A percentile compares a stretch with the other conserved stretches of the same genome.
Evolutionary conservation across 2,329 filamentous ascomycete genomes (phyloP).

Genomic region (Aspergillus awamori): DNA sequence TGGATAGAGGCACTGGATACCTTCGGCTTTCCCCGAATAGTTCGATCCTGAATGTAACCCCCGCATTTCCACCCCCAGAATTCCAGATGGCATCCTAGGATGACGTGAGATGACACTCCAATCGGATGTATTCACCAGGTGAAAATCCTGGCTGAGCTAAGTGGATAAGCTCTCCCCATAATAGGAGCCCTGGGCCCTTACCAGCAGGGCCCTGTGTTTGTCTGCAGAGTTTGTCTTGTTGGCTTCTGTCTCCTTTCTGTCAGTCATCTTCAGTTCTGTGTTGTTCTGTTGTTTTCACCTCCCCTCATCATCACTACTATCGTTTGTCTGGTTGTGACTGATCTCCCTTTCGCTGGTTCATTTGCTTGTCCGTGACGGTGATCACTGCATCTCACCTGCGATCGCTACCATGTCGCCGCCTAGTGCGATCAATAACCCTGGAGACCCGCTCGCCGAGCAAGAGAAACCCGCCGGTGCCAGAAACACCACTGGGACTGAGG

Average conservation of each 20-base stretch:
- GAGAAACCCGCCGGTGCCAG: background rate
- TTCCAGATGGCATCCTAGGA: background rate
- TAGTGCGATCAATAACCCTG: background rate
- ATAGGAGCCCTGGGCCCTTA: too few species aligned
- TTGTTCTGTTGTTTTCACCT: too few species aligned
- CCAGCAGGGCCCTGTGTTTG: too few species aligned
- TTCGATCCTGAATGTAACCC: background rate
- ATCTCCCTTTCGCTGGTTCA: too few species aligned
- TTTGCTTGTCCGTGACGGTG: too few species aligned
- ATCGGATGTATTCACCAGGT: background rate
- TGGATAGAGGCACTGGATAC: background rate
- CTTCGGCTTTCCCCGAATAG: background rate
- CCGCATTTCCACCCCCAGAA: background rate
- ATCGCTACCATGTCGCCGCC: background rate
- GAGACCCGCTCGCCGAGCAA: background rate
- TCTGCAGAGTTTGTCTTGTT: too few species aligned
- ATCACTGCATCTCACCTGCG: background rate
- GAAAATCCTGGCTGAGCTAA: background rate
- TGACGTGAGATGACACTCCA: background rate
- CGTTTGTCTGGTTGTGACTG: too few species aligned
- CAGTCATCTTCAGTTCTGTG: too few species aligned
- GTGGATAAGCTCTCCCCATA: too few species aligned
- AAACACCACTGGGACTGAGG: conserved; percentile 11
- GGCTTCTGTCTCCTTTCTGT: too few species aligned
- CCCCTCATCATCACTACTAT: too few species aligned